Percentiles rank a stretch among this genome's conserved stretches.
These are phyloP conservation scores for Leishmania arabica DNA, from an alignment of 208 protist species.

Conservation along the genomic window DNA sequence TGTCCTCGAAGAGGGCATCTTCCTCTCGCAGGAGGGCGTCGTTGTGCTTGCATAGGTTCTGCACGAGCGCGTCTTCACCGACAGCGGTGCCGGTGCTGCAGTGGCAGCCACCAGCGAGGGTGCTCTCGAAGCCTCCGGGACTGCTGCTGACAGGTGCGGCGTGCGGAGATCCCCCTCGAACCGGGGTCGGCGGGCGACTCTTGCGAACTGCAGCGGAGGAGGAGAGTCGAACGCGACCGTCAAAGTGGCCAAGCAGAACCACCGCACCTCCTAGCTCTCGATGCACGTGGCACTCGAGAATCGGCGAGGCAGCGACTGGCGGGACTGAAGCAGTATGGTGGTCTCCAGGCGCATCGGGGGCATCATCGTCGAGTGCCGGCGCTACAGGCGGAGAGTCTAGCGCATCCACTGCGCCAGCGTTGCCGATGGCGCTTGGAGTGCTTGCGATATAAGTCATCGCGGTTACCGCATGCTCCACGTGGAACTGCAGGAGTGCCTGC, in stretches of 20 bases:
- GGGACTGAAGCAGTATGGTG: too few relatives aligned
- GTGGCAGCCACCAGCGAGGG: not conserved
- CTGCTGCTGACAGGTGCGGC: not conserved
- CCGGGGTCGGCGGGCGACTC: slow-evolving; percentile 18
- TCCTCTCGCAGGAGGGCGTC: slow-evolving; percentile 22
- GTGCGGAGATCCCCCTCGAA: not conserved
- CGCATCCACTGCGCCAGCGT: not conserved
- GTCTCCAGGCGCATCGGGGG: not conserved
- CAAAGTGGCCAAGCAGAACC: slow-evolving; percentile 51
- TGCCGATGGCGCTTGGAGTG: slow-evolving; percentile 7
- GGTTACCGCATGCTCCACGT: slow-evolving; percentile 47
- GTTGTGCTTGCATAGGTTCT: slow-evolving; percentile 20
- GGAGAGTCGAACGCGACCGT: slow-evolving; percentile 21
- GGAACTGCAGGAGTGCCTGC: slow-evolving; percentile 52
- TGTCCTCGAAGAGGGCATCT: slow-evolving; percentile 30
- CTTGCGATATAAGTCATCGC: slow-evolving; percentile 35
- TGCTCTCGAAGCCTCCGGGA: not conserved
- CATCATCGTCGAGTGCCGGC: not conserved
- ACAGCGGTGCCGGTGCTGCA: slow-evolving; percentile 3
- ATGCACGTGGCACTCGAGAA: slow-evolving; percentile 47
- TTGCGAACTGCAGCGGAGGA: slow-evolving; percentile 18
- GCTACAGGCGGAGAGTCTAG: not conserved
- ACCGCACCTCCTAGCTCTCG: slow-evolving; percentile 53
- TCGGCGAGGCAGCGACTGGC: not conserved
- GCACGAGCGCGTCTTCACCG: slow-evolving; percentile 14